Evolutionary conservation across 2,329 filamentous ascomycete species (phyloP).

Genomic region (Paracamarosporium sp.): DNA sequence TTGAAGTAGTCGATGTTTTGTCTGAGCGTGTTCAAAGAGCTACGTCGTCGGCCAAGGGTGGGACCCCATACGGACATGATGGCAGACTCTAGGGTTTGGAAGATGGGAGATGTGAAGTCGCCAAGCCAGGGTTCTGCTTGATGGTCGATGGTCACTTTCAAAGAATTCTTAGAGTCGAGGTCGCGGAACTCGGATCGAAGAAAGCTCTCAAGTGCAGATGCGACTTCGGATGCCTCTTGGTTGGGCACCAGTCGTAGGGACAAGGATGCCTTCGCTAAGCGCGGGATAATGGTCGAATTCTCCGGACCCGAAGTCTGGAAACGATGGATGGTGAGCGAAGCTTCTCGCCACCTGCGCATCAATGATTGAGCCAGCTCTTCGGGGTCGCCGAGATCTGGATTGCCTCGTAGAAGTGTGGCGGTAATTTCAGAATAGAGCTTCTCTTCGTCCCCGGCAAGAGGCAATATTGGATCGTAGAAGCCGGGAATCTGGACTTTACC

Average conservation of each 20-base stretch:
- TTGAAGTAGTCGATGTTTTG: constrained; percentile 11
- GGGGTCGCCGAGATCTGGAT: constrained; percentile 68
- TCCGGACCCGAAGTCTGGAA: constrained; percentile 89
- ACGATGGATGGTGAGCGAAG: constrained; percentile 90
- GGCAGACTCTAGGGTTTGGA: constrained; percentile 83
- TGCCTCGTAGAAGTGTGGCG: constrained; percentile 74
- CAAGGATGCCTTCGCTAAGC: constrained; percentile 84
- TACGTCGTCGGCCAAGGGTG: constrained; percentile 43
- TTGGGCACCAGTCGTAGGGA: constrained; percentile 93
- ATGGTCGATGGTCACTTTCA: constrained; percentile 87
- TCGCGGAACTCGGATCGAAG: constrained; percentile 73
- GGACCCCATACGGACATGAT: constrained; percentile 85
- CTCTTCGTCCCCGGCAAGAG: constrained; percentile 76
- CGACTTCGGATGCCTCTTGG: constrained; percentile 83
- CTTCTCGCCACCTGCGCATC: constrained; percentile 94
- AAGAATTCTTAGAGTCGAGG: constrained; percentile 79
- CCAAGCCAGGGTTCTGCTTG: constrained; percentile 96
- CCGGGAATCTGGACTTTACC: constrained; percentile 85
- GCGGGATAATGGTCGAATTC: constrained; percentile 89
- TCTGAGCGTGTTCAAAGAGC: constrained; percentile 22
- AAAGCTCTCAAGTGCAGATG: constrained; percentile 70
- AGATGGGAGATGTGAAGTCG: constrained; percentile 88
- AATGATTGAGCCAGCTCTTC: constrained; percentile 80
- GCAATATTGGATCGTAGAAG: constrained; percentile 86
- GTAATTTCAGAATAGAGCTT: constrained; percentile 85